Conservation (phyloP, 2,329 filamentous ascomycete species). For the Escovopsis sp. region DNA sequence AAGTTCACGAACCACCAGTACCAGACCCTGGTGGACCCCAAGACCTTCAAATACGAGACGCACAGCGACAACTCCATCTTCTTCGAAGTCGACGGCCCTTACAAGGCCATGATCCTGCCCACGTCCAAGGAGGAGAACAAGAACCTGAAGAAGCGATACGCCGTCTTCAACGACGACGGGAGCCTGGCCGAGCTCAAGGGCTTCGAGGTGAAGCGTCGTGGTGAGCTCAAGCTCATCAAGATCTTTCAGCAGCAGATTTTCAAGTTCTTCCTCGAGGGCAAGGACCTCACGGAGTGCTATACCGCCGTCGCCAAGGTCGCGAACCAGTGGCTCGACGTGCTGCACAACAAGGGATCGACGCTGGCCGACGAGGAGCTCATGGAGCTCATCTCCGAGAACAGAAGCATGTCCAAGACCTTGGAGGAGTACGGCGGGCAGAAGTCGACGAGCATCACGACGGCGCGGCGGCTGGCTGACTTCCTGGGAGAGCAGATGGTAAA, state of each 20-base stretch:
- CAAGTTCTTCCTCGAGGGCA: constrained; percentile 94
- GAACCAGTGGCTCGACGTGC: constrained; percentile 90
- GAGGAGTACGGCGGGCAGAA: constrained; percentile 95
- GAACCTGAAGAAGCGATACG: constrained; percentile 98
- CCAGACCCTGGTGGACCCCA: constrained; percentile 68
- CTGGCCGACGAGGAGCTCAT: constrained; percentile 94
- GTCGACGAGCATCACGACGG: constrained; percentile 97
- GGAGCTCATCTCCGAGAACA: constrained; percentile 98
- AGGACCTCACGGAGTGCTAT: constrained; percentile 79
- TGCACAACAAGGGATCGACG: constrained; percentile 76
- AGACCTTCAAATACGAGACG: constrained; percentile 80
- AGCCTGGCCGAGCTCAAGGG: constrained; percentile 91
- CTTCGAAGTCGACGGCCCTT: constrained; percentile 96
- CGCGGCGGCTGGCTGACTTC: constrained; percentile 87
- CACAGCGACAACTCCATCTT: constrained; percentile 99
- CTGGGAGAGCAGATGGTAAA: constrained; percentile 98
- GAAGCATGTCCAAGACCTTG: constrained; percentile 92
- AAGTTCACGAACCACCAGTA: constrained; percentile 97
- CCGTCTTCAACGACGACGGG: constrained; percentile 96
- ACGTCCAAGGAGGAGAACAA: constrained; percentile 99
- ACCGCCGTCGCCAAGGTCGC: constrained; percentile 83
- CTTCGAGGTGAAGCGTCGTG: constrained; percentile 93
- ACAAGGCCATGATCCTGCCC: constrained; percentile 91
- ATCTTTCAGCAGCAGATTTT: constrained; percentile 99
- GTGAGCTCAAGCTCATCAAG: constrained; percentile 97